These are phyloP conservation scores for Podaxis mareebaensis DNA, from an alignment of 768 basidiomycete genomes.

Conservation along the genomic window DNA sequence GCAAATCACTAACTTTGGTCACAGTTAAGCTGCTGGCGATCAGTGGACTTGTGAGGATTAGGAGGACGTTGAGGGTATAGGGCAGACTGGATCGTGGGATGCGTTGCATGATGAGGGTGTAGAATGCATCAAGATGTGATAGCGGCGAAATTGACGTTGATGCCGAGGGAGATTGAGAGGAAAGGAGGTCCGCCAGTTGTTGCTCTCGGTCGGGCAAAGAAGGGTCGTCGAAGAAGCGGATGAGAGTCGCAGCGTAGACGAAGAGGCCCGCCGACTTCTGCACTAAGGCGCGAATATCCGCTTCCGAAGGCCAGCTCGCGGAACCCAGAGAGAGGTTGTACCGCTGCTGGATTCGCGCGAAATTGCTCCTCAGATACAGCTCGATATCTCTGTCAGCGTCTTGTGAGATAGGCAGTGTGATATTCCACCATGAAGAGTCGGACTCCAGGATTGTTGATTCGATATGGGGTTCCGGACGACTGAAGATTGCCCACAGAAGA, in stretches of 20 bases:
- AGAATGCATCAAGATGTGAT: constrained; percentile 6
- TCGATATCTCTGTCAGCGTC: constrained; percentile 21
- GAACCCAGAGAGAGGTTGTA: constrained; percentile 4
- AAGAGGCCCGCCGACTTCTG: constrained; percentile 26
- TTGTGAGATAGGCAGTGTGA: constrained; percentile 16
- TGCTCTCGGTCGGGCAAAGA: constrained; percentile 3
- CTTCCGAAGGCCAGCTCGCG: constrained; percentile 23
- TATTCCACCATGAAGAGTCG: background rate
- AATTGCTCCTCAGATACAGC: constrained; percentile 17
- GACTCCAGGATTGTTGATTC: constrained; percentile 5
- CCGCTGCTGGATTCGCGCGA: constrained; percentile 18
- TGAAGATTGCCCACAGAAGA: constrained; percentile 25
- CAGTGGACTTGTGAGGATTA: background rate
- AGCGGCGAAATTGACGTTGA: background rate
- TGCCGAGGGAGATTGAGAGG: background rate
- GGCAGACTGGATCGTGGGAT: background rate
- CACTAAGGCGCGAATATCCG: constrained; percentile 20
- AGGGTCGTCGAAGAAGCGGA: constrained; percentile 24
- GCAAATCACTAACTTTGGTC: constrained; percentile 3
- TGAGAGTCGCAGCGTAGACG: constrained; percentile 28
- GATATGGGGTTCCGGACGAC: constrained; percentile 29
- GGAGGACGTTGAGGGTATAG: background rate
- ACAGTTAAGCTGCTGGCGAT: background rate
- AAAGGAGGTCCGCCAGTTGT: background rate
- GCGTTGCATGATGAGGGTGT: constrained; percentile 5